phyloP scores from a whole-genome alignment of 257 asterid genomes.

The Przewalskia tangutica region DNA sequence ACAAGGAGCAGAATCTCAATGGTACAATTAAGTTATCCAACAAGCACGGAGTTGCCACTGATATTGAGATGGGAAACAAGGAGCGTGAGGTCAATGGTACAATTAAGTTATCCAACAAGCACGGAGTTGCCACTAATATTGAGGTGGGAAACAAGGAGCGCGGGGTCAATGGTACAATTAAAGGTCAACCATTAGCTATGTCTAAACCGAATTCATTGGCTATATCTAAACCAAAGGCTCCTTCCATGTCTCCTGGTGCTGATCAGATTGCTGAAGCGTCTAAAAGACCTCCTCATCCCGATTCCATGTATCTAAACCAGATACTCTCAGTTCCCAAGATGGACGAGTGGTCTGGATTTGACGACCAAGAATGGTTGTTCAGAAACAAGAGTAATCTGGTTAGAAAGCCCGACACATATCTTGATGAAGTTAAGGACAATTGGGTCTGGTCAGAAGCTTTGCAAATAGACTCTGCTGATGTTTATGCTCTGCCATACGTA shows the following conservation, averaged over 20 bases:
- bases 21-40: conserved; percentile 28
- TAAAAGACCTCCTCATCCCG: conserved; percentile 11
- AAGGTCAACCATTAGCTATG: conserved; percentile 26
- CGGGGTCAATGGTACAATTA: conserved; percentile 34
- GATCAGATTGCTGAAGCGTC: conserved; percentile 23
- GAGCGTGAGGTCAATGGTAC: conserved; percentile 33
- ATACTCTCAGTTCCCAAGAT: conserved; percentile 9
- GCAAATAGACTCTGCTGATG: conserved; percentile 48
- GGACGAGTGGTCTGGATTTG: conserved; percentile 6
- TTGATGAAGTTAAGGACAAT: conserved; percentile 8
- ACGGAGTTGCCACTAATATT: conserved; percentile 16
- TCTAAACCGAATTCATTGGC: conserved; percentile 22
- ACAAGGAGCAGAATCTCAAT: conserved; percentile 21
- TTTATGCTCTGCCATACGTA: conserved; percentile 66
- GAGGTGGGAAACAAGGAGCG: conserved; percentile 16
- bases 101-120: conserved; percentile 20
- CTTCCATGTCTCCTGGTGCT: conserved; percentile 10
- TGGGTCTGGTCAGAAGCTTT: conserved; percentile 59
- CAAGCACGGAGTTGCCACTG: conserved; percentile 20
- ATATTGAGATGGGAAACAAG: conserved; percentile 14
- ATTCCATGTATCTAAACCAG: conserved; percentile 12
- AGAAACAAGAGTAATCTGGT: background rate
- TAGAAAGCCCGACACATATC: background rate
- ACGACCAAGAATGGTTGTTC: conserved; percentile 7
- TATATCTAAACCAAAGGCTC: conserved; percentile 24